Evolutionary conservation across 139 green algal genomes (phyloP), one percentile per base, ranked within the genome.

Genomic region (Micromonas pusilla): DNA sequence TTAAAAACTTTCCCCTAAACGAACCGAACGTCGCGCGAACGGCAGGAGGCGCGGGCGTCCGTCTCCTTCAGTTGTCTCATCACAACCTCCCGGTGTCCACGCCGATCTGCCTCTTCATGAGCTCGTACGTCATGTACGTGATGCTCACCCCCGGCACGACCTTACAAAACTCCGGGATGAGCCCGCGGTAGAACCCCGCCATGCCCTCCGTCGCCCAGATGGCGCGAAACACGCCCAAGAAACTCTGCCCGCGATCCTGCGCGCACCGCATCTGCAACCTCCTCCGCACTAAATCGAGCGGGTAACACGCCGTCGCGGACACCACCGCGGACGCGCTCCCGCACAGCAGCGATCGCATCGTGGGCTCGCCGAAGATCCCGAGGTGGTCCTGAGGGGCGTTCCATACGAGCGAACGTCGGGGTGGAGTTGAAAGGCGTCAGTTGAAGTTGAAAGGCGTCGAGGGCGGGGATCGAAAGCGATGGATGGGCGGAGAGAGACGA

Each of bases 221-320:
- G 87, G 98, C 94, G n/a, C 91, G 79, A 94, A 99, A 73, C 30
- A 73, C 66, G 32, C 30, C 32, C 13, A 73, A 23, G 33, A 73
- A 73, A 28, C 30, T 53, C 16, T 73, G 30, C n/a, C 66, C 66
- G 16, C 5, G 45, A 20, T 28, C 33, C 16, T 57, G 45, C 38
- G 52, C 52, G 30, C 31, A 34, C 6, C 66, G 37, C 66, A 98
- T 92, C 88, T 98, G 94, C 83, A 99, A 76, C 64, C 95, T 81
- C 77, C 95, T 78, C 31, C 95, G 86, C 25, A 94, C 91, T 6
- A 99, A 93, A 77, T 99, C 95, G 78, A 99, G 94, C 1, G 95
- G 95, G 81, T 97, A 99, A 0, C 95, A 94, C 33, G 99, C 91
- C 66, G 92, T 98, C 86, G 98, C 95, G 0, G 94, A 93, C n/a